A percentile compares a stretch with the other conserved stretches of the same genome.
Evolutionary conservation across 1,284 basidiomycete genomes (phyloP).

Genomic region (Neolentinus lepideus): DNA sequence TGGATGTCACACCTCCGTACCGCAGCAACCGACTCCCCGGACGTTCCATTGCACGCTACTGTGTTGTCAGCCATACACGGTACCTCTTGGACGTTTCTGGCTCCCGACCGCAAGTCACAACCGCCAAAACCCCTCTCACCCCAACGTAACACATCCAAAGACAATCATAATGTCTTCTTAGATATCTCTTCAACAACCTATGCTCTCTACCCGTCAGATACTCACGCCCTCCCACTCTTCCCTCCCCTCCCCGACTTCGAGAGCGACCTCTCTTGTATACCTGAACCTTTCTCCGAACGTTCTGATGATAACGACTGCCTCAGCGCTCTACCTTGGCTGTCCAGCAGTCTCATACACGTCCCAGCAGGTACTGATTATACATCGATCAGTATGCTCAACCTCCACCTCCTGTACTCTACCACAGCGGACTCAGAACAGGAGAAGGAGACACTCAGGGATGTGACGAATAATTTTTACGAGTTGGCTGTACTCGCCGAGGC

Average conservation of each 20-base stretch:
- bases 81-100: constrained; percentile 40
- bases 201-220: constrained; percentile 33
- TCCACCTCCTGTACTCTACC: constrained; percentile 50
- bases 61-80: constrained; percentile 49
- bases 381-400: constrained; percentile 43
- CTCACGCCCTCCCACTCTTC: constrained; percentile 21
- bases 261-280: constrained; percentile 22
- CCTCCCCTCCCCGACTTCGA: neutral
- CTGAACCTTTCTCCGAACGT: constrained; percentile 18
- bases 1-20: constrained; percentile 51
- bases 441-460: constrained; percentile 40
- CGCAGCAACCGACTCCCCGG: constrained; percentile 23
- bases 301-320: constrained; percentile 15
- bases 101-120: constrained; percentile 8
- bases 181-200: constrained; percentile 42
- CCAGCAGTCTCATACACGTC: constrained; percentile 47
- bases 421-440: constrained; percentile 28
- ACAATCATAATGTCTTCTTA: constrained; percentile 17
- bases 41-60: constrained; percentile 40
- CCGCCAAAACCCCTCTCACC: constrained; percentile 11
- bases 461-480: constrained; percentile 62
- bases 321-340: constrained; percentile 44
- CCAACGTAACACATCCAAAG: constrained; percentile 34
- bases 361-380: constrained; percentile 33
- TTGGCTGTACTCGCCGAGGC: constrained; percentile 50